These are phyloP conservation scores for Psilocybe sp. DNA, from an alignment of 768 basidiomycete species.

Conservation along the genomic window DNA sequence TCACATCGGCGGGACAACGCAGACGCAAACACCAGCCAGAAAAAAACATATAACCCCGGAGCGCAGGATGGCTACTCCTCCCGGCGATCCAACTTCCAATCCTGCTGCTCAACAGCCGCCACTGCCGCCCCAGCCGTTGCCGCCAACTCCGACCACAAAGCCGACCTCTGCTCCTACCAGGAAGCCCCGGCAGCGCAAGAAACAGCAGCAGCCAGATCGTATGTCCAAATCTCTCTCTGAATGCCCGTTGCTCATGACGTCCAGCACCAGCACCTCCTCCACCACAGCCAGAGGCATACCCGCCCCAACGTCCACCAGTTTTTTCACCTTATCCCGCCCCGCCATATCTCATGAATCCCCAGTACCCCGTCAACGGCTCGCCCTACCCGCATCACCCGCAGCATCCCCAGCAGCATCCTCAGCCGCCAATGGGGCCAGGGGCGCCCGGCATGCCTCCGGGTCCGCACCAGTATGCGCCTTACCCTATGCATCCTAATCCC, in stretches of 20 bases:
- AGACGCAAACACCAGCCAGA: slow-evolving; percentile 26
- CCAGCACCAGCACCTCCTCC: slow-evolving; percentile 3
- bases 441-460: slow-evolving; percentile 27
- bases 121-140: slow-evolving; percentile 45
- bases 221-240: slow-evolving; percentile 7
- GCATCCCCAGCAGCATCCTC: slow-evolving; percentile 31
- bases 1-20: slow-evolving; percentile 30
- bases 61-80: slow-evolving; percentile 45
- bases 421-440: slow-evolving; percentile 25
- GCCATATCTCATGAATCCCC: slow-evolving; percentile 68
- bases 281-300: slow-evolving; percentile 1
- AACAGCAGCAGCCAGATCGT: slow-evolving; percentile 18
- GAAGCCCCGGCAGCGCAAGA: slow-evolving; percentile 54
- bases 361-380: slow-evolving; percentile 62
- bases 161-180: slow-evolving; percentile 42
- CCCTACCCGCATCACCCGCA: slow-evolving; percentile 34
- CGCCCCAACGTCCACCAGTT: slow-evolving; percentile 28
- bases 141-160: slow-evolving; percentile 42
- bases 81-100: slow-evolving; percentile 40
- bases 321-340: slow-evolving; percentile 56
- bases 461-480: slow-evolving; percentile 44
- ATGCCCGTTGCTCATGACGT: slow-evolving; percentile 7
- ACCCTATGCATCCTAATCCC: slow-evolving; percentile 53
- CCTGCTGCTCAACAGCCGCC: slow-evolving; percentile 33
- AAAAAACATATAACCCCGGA: slow-evolving; percentile 41